Percentiles rank a stretch among this genome's conserved stretches.
phyloP scores from a whole-genome alignment of 352 stramenopile species.

The Nothophytophthora sp. region DNA sequence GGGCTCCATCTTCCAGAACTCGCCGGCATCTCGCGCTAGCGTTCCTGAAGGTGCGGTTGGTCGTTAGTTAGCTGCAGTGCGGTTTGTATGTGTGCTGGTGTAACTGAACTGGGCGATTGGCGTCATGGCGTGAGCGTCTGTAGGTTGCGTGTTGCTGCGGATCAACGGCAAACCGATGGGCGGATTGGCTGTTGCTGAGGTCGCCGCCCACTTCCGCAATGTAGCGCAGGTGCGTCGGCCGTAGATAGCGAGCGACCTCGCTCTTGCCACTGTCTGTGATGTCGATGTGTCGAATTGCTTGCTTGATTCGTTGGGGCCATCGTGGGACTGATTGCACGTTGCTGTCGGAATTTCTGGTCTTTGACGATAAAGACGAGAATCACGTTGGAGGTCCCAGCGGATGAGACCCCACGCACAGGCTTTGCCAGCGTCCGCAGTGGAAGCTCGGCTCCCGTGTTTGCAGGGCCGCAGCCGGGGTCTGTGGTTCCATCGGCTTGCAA shows the following conservation, averaged over 20 bases:
- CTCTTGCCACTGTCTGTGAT: no score
- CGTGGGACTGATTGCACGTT: slow-evolving; percentile 3
- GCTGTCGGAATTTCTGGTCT: neutral
- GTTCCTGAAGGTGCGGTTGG: slow-evolving; percentile 39
- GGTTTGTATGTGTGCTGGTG: no score
- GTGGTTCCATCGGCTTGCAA: no score
- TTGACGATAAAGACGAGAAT: slow-evolving; percentile 17
- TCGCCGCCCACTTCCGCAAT: slow-evolving; percentile 51
- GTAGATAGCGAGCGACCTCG: neutral
- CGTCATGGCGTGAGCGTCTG: neutral
- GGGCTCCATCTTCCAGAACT: slow-evolving; percentile 59
- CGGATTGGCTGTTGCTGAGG: slow-evolving; percentile 34
- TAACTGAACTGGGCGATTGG: neutral
- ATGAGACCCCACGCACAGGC: neutral
- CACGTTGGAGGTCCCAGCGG: slow-evolving; percentile 27
- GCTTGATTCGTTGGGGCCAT: neutral
- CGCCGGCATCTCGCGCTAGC: slow-evolving; percentile 52
- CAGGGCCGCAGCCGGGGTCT: no score
- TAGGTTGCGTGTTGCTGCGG: slow-evolving; percentile 42
- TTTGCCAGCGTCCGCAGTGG: no score
- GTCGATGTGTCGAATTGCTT: no score
- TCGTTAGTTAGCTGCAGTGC: no score
- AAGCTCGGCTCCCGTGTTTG: no score
- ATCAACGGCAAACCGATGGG: slow-evolving; percentile 40
- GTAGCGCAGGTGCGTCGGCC: slow-evolving; percentile 20